Evolutionary conservation across 1,284 basidiomycete species (phyloP), one percentile per base, ranked within the genome.

Genomic region (Ustilago tritici): DNA sequence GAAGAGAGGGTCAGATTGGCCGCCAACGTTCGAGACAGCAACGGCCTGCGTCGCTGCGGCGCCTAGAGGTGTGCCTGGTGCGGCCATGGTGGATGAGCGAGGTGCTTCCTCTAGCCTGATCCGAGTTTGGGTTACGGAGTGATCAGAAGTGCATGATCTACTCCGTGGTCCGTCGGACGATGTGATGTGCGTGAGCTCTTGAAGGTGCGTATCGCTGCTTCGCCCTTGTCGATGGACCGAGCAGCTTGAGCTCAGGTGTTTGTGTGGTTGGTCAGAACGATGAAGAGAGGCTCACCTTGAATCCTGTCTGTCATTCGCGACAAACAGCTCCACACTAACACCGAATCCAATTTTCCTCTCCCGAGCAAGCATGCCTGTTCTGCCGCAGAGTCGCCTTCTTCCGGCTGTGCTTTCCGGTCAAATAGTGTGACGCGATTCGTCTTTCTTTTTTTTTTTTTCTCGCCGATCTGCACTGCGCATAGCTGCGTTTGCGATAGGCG

Each of bases 31-130:
- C 3, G 70, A 65, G 8, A 54, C 31, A 34, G 60, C 59, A 4
- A 64, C 53, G 23, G 63, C 43, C 32, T 67, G 68, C 17, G 74
- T 70, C 23, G 69, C 53, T 23, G 74, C 38, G 2, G 69, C 52
- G 9, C 15, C 56, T 32, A 56, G 43, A 0, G 65, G 74, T 10
- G 74, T 76, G 7, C 69, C 74, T n/a, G 74, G 74, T 8, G 74
- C 74, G 8, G 74, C 74, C 73, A 76, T 76, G n/a, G 2, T 60
- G 19, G 61, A n/a, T 3, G 14, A 14, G n/a, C 41, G 28, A 9
- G 56, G 40, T 14, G 56, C 28, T 43, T 14, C 46, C 47, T 15
- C 9, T 34, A 35, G 56, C 43, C 35, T 34, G 57, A 17, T 59
- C n/a, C 32, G 7, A 17, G 10, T 11, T 11, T 11, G 15, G 4